Conservation (phyloP, 768 basidiomycete species). For the Russula foetens region DNA sequence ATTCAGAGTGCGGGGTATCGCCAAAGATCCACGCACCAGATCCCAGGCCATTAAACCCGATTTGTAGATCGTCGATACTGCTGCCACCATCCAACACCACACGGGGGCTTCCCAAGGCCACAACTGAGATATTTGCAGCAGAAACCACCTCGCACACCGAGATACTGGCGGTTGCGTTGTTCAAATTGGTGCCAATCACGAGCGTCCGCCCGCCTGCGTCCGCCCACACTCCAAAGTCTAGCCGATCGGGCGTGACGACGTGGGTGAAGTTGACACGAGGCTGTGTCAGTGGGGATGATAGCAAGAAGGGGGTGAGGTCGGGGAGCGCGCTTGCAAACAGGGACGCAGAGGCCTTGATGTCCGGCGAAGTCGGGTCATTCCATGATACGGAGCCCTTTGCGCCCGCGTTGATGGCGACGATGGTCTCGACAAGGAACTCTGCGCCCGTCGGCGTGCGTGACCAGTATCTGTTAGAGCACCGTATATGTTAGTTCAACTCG, state of each 20-base stretch:
- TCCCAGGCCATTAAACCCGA: background rate
- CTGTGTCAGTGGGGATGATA: background rate
- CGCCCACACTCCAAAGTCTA: conserved; percentile 14
- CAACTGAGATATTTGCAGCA: too few species aligned
- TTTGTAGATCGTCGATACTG: background rate
- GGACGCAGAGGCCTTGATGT: conserved; percentile 32
- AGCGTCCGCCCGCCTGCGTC: background rate
- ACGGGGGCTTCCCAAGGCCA: too few species aligned
- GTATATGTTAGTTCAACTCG: too few species aligned
- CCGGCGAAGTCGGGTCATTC: conserved; percentile 34
- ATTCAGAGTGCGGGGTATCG: too few species aligned
- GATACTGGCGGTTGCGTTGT: background rate
- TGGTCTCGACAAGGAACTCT: conserved; percentile 59
- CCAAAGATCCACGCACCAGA: conserved; percentile 6
- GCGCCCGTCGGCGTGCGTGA: conserved; percentile 53
- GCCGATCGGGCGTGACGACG: background rate
- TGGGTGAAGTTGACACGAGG: conserved; percentile 3
- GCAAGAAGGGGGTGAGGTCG: background rate
- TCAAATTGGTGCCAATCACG: conserved; percentile 12
- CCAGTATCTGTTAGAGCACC: conserved; percentile 41
- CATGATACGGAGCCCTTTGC: conserved; percentile 40
- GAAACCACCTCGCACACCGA: background rate
- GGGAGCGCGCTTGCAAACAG: conserved; percentile 28
- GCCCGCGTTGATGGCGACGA: conserved; percentile 65
- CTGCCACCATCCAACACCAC: conserved; percentile 2